Base-by-base conservation (phyloP, 179 eudicot genomes). In the Nepenthes alata region DNA sequence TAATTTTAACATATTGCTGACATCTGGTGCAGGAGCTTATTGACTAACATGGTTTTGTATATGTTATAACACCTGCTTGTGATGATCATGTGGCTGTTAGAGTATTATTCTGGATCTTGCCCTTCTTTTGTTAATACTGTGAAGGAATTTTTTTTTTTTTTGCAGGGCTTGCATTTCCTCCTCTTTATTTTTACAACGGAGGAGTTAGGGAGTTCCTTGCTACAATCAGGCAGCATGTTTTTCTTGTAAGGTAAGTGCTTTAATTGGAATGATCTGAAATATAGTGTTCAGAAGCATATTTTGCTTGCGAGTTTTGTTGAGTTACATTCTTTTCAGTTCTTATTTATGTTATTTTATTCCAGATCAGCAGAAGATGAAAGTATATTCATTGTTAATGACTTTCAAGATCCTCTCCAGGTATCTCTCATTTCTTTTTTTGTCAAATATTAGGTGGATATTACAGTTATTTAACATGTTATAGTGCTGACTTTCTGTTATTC, bases 331-430 rank as follows among this genome's bases (percentile, higher is more conserved):
- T 25, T 50, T 8, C 2, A 47, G 6, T 53, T 63, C 59, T 63
- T 63, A 39, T 44, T 53, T 0, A 36, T 25, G 36, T 15, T 35
- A n/a, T 50, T 53, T 67, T 14, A 68, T 68, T 71, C 67, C 86
- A 91, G 96, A 85, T 89, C 93, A 35, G 85, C 88, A 57, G 98
- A 89, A 59, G 98, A 91, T 78, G 87, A 91, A 64, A 91, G 86
- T 71, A 84, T 86, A 25, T 89, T 86, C 67, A 62, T 91, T 77
- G 95, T 91, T 66, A 91, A 91, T 72, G 88, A 89, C 79, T 77
- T 81, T 57, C 88, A 83, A 83, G 88, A 89, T 81, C 96, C 86
- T 65, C 85, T 91, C 52, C 96, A 91, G 98, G 96, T 91, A 71
- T 11, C 61, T 62, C 44, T 47, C 15, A 4, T 45, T 6, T 58